A percentile compares a stretch with the other conserved stretches of the same genome.
phyloP scores from a whole-genome alignment of 2,329 filamentous ascomycete genomes.

The Cadophora sp. region DNA sequence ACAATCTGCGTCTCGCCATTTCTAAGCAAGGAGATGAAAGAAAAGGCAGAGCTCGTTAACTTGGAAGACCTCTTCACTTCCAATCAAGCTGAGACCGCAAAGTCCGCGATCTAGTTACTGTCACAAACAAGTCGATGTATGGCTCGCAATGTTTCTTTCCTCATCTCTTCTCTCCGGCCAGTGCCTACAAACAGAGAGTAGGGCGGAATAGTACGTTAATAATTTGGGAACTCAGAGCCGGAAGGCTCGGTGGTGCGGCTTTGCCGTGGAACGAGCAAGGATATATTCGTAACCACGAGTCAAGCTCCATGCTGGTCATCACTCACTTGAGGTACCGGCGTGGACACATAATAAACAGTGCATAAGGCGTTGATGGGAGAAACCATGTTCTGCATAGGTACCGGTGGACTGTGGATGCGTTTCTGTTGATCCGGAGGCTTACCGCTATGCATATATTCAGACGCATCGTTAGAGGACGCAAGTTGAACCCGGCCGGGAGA shows the following conservation, averaged over 20 bases:
- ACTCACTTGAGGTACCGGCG: background rate
- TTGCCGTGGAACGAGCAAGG: background rate
- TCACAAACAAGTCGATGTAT: background rate
- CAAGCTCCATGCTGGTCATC: slow-evolving; percentile 5
- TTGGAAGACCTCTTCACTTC: background rate
- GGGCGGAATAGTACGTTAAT: background rate
- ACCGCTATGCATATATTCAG: slow-evolving; percentile 4
- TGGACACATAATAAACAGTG: slow-evolving; percentile 14
- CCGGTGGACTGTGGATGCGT: background rate
- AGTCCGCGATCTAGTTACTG: background rate
- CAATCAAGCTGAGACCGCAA: background rate
- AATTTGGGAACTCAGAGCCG: background rate
- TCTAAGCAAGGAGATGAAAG: background rate
- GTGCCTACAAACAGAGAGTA: background rate
- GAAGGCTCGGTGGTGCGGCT: background rate
- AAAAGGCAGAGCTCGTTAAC: background rate
- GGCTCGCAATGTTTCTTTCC: background rate
- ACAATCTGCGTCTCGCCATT: background rate
- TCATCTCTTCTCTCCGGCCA: background rate
- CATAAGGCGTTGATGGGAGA: background rate
- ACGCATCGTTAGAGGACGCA: slow-evolving; percentile 8
- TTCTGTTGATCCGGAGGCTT: slow-evolving; percentile 7
- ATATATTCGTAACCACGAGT: background rate
- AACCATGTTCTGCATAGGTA: background rate
- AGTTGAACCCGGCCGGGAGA: slow-evolving; percentile 5